Evolutionary conservation across 257 asterid species (phyloP), one percentile per base, ranked within the genome.

Genomic region (Petrea volubilis): DNA sequence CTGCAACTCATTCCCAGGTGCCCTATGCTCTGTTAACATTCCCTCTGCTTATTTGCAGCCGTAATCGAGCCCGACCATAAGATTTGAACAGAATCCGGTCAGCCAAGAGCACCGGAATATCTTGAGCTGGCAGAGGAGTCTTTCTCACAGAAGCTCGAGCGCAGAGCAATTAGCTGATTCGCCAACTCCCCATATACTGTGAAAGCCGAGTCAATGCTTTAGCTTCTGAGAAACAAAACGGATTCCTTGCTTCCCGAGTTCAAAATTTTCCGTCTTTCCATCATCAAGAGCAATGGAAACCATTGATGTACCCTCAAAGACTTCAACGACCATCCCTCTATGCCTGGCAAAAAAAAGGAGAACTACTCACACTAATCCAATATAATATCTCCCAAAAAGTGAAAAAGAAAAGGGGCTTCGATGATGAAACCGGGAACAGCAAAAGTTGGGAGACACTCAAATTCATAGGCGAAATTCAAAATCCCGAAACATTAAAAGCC

Each of bases 171-270:
- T n/a, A n/a, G n/a, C n/a, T n/a, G n/a, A n/a, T n/a, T n/a, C n/a
- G n/a, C n/a, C n/a, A n/a, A n/a, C n/a, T n/a, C n/a, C n/a, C n/a
- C n/a, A n/a, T n/a, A n/a, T n/a, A n/a, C n/a, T n/a, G n/a, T n/a
- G n/a, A n/a, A n/a, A n/a, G n/a, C n/a, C n/a, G n/a, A n/a, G n/a
- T 81, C 76, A 80, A 60, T 78, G 87, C 66, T 76, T 82, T 46
- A 81, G 92, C 82, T 95, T 95, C 82, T 88, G 95, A 74, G 96
- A 82, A 49, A 95, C 88, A 41, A 92, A 95, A 36, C 97, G 92
- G 59, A 95, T 86, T 51, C 96, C 96, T 81, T 95, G 99, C 78
- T 92, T 90, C 75, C 98, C 98, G 1, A 95, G 93, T 79, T 92
- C 97, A 70, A 84, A 87, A 59, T 74, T 88, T 79, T 75, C 83